These are phyloP conservation scores for Chalciporus piperatus DNA, from an alignment of 768 basidiomycete genomes.

Conservation along the genomic window DNA sequence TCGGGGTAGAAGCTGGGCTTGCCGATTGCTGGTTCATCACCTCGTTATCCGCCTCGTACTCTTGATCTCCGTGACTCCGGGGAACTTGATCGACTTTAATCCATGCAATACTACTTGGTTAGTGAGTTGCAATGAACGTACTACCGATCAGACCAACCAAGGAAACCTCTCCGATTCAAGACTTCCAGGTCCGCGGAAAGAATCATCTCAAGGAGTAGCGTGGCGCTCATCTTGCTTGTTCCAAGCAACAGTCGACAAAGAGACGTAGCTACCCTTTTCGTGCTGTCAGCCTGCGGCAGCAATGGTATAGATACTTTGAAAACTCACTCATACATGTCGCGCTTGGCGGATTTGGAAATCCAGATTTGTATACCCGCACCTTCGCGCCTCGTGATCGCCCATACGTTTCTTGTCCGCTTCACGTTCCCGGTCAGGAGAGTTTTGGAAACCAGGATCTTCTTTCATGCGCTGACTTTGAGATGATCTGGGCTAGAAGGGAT, in stretches of 20 bases:
- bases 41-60: conserved; percentile 50
- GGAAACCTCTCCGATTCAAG: conserved; percentile 75
- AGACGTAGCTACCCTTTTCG: conserved; percentile 68
- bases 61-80: conserved; percentile 69
- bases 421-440: conserved; percentile 50
- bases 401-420: conserved; percentile 58
- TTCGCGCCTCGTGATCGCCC: conserved; percentile 57
- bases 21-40: conserved; percentile 13
- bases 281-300: no score
- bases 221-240: conserved; percentile 74
- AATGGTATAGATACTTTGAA: no score
- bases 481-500: conserved; percentile 51
- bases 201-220: conserved; percentile 84
- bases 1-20: not conserved
- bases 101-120: conserved; percentile 5
- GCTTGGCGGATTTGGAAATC: conserved; percentile 63
- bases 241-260: conserved; percentile 75
- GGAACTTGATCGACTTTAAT: conserved; percentile 78
- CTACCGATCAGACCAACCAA: conserved; percentile 44
- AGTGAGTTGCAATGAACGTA: conserved; percentile 5
- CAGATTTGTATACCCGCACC: conserved; percentile 62
- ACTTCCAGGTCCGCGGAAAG: conserved; percentile 80
- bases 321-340: conserved; percentile 88
- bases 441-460: conserved; percentile 58
- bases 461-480: conserved; percentile 64